phyloP scores from a whole-genome alignment of 805 yeast species.

The Wickerhamiella lipophila region DNA sequence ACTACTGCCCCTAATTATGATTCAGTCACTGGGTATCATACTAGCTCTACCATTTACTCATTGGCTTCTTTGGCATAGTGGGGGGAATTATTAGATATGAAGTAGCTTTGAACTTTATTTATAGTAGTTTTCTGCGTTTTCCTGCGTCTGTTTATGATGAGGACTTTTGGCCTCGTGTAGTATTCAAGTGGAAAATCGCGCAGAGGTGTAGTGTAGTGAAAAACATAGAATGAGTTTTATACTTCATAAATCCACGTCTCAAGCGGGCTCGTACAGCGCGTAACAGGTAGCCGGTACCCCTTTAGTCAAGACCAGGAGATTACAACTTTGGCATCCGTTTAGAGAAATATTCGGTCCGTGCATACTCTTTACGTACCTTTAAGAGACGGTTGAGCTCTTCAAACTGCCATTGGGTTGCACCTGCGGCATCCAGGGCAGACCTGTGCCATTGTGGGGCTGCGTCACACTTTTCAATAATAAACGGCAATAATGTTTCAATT shows the following conservation, averaged over 20 bases:
- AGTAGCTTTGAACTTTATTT: too few relatives aligned
- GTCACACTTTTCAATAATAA: neutral
- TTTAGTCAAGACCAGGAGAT: too few relatives aligned
- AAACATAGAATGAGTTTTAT: too few relatives aligned
- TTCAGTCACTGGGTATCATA: neutral
- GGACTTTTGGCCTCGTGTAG: too few relatives aligned
- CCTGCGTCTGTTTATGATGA: too few relatives aligned
- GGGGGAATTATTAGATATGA: too few relatives aligned
- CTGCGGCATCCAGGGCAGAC: neutral
- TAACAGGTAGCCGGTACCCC: too few relatives aligned
- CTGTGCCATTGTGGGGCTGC: neutral
- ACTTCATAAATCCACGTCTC: too few relatives aligned
- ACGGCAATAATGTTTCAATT: conserved; percentile 15
- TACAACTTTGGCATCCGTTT: neutral
- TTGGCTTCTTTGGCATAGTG: neutral
- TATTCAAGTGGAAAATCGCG: too few relatives aligned
- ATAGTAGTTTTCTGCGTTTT: too few relatives aligned
- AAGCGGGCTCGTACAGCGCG: too few relatives aligned
- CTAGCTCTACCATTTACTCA: neutral
- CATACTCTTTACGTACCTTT: neutral
- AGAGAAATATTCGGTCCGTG: neutral
- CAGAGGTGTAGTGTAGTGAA: too few relatives aligned
- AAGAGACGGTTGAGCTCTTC: neutral
- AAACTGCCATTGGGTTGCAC: conserved; percentile 1
- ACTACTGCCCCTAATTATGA: neutral